These are phyloP conservation scores for Monosporozyma aquatica DNA, from an alignment of 805 yeast species.

Conservation along the genomic window DNA sequence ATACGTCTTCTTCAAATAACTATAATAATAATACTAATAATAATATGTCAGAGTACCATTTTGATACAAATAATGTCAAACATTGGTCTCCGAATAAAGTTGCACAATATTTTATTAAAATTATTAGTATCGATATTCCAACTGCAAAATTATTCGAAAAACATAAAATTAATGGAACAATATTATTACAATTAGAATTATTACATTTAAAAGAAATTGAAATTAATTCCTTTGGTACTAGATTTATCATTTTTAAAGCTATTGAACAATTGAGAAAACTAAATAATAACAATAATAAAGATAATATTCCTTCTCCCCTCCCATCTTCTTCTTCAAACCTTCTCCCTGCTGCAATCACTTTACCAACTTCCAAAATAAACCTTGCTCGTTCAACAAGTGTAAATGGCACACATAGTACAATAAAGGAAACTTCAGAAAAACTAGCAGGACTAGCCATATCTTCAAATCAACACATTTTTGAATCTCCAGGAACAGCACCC, in stretches of 20 bases:
- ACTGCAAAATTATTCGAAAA: slow-evolving; percentile 68
- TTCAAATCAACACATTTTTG: slow-evolving; percentile 28
- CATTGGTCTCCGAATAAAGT: slow-evolving; percentile 85
- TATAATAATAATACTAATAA: too few relatives aligned
- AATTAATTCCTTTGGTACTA: slow-evolving; percentile 84
- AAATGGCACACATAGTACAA: not conserved
- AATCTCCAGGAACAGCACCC: slow-evolving; percentile 67
- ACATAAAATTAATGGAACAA: slow-evolving; percentile 83
- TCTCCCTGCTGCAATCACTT: slow-evolving; percentile 5
- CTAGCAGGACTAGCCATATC: slow-evolving; percentile 11
- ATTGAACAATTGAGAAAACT: slow-evolving; percentile 55
- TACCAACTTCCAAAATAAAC: not conserved
- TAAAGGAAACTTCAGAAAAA: slow-evolving; percentile 4
- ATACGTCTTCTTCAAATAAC: not conserved
- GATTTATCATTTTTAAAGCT: slow-evolving; percentile 84
- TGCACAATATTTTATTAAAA: slow-evolving; percentile 55
- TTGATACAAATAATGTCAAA: slow-evolving; percentile 30
- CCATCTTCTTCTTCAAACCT: too few relatives aligned
- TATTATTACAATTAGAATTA: slow-evolving; percentile 75
- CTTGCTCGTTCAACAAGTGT: not conserved
- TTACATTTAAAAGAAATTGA: slow-evolving; percentile 84
- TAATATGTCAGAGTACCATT: not conserved
- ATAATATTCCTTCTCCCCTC: too few relatives aligned
- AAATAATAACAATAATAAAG: too few relatives aligned
- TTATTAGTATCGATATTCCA: slow-evolving; percentile 63